These are phyloP conservation scores for Hypoxylon sp. DNA, from an alignment of 2,329 filamentous ascomycete genomes.

Conservation along the genomic window DNA sequence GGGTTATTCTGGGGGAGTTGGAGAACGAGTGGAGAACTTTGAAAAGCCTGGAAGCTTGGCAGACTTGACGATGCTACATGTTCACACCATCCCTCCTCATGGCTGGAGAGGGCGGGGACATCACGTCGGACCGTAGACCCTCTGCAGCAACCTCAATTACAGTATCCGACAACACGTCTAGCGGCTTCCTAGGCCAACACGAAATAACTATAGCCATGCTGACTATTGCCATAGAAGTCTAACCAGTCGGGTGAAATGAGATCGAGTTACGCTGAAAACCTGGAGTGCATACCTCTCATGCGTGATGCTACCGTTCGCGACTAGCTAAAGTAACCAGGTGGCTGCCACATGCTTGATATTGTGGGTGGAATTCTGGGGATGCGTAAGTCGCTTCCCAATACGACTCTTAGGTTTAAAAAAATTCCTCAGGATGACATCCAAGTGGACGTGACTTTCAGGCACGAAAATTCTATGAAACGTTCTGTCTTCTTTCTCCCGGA, in stretches of 20 bases:
- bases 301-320: constrained; percentile 28
- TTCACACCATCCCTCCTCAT: constrained; percentile 48
- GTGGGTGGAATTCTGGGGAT: constrained; percentile 30
- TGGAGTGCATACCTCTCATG: constrained; percentile 39
- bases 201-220: constrained; percentile 39
- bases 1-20: constrained; percentile 51
- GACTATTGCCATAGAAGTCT: constrained; percentile 36
- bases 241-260: constrained; percentile 49
- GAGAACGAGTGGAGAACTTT: constrained; percentile 50
- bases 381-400: constrained; percentile 33
- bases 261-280: constrained; percentile 38
- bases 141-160: constrained; percentile 51
- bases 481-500: constrained; percentile 31
- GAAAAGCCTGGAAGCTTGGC: constrained; percentile 51
- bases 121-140: constrained; percentile 57
- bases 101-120: constrained; percentile 46
- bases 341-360: constrained; percentile 45
- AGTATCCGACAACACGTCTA: constrained; percentile 42
- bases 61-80: constrained; percentile 50
- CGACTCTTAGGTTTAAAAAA: constrained; percentile 19
- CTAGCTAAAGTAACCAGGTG: constrained; percentile 35
- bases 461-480: constrained; percentile 31
- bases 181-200: constrained; percentile 36
- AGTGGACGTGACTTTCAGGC: constrained; percentile 42
- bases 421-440: constrained; percentile 35